phyloP scores from a whole-genome alignment of 2,329 filamentous ascomycete genomes.

The Chalara sp. region DNA sequence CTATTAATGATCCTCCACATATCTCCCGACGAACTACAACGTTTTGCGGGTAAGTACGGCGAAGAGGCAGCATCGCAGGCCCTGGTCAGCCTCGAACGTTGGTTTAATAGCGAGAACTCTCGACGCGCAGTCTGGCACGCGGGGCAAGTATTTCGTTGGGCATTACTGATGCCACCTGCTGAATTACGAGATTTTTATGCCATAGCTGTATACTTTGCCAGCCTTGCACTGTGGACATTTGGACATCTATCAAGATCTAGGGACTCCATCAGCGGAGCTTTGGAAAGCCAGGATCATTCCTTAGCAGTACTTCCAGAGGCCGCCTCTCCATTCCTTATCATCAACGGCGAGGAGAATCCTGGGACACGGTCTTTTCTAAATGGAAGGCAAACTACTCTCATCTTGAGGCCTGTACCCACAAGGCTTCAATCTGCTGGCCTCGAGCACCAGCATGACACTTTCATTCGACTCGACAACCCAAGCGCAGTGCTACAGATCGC shows the following conservation, averaged over 20 bases:
- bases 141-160: constrained; percentile 13
- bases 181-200: constrained; percentile 60
- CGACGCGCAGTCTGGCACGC: constrained; percentile 28
- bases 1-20: constrained; percentile 11
- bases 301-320: neutral
- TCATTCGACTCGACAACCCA: neutral
- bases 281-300: neutral
- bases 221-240: constrained; percentile 63
- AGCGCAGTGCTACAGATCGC: constrained; percentile 40
- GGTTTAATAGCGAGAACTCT: constrained; percentile 37
- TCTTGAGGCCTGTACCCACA: too few relatives aligned
- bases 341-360: neutral
- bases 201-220: constrained; percentile 62
- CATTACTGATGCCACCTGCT: constrained; percentile 39
- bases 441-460: neutral
- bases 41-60: constrained; percentile 14
- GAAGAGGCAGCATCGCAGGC: constrained; percentile 10
- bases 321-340: neutral
- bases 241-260: constrained; percentile 37
- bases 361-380: constrained; percentile 23
- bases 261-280: neutral
- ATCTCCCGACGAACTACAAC: constrained; percentile 10
- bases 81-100: constrained; percentile 1
- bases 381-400: neutral
- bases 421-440: too few relatives aligned